phyloP scores from a whole-genome alignment of 495 filamentous ascomycete genomes.

The Neurospora tetrasperma region DNA sequence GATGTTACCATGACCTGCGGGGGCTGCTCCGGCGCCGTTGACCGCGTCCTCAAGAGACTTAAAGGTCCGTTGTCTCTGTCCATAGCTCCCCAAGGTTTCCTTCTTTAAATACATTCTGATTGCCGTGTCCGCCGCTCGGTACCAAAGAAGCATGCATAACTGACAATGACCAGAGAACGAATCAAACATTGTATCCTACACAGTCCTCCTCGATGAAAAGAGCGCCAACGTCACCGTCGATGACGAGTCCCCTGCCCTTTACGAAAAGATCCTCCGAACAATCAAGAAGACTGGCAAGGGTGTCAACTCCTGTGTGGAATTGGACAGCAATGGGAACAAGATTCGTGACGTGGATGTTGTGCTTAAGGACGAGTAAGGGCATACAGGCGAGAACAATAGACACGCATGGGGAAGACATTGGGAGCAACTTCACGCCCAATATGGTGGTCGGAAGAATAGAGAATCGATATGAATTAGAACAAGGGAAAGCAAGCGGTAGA shows the following conservation, averaged over 20 bases:
- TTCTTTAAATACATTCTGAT: neutral
- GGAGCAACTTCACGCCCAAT: neutral
- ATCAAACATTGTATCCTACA: neutral
- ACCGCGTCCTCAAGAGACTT: slow-evolving; percentile 88
- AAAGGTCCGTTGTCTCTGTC: slow-evolving; percentile 51
- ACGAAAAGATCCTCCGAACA: slow-evolving; percentile 71
- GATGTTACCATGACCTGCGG: slow-evolving; percentile 54
- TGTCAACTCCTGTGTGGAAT: slow-evolving; percentile 59
- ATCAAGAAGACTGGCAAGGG: slow-evolving; percentile 96
- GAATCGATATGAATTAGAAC: neutral
- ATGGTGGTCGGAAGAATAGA: neutral
- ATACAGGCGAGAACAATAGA: neutral
- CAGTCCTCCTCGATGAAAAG: slow-evolving; percentile 29
- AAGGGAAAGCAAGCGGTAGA: neutral
- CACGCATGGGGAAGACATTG: neutral
- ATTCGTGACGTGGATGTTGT: neutral
- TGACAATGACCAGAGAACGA: slow-evolving; percentile 15
- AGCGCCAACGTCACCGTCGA: slow-evolving; percentile 63
- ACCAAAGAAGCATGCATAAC: neutral
- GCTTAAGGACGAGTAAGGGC: neutral
- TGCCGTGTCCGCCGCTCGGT: neutral
- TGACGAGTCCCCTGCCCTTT: slow-evolving; percentile 41
- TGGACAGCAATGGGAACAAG: neutral
- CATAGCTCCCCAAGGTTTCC: neutral
- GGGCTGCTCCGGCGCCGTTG: slow-evolving; percentile 58